Conservation (phyloP, 139 green algal species). For the Coelastrella sp. region DNA sequence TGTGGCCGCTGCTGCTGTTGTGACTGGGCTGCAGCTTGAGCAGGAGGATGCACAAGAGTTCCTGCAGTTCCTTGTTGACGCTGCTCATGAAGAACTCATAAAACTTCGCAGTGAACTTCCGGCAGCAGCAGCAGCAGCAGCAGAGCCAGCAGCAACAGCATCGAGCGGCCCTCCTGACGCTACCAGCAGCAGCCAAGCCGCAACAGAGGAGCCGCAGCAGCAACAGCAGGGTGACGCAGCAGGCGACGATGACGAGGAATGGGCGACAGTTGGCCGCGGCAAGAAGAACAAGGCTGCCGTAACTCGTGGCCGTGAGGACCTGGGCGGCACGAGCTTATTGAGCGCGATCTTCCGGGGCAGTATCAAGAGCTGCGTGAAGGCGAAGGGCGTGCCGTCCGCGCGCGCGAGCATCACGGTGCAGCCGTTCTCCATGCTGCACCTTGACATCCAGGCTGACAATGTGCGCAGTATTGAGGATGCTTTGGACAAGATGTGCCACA, state of each 20-base stretch:
- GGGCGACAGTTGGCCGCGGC: slow-evolving; percentile 53
- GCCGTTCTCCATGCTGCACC: slow-evolving; percentile 77
- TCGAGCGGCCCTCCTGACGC: background rate
- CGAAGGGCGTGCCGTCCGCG: slow-evolving; percentile 7
- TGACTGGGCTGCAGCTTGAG: slow-evolving; percentile 52
- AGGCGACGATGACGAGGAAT: slow-evolving; percentile 54
- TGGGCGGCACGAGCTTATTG: slow-evolving; percentile 31
- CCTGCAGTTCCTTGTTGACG: slow-evolving; percentile 79
- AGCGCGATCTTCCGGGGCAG: slow-evolving; percentile 47
- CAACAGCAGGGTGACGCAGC: background rate
- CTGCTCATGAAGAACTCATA: slow-evolving; percentile 78
- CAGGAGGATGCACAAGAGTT: slow-evolving; percentile 92
- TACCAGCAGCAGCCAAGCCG: slow-evolving; percentile 24
- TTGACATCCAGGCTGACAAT: slow-evolving; percentile 61
- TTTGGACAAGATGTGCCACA: slow-evolving; percentile 46
- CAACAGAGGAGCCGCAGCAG: background rate
- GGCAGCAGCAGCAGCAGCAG: background rate
- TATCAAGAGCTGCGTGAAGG: slow-evolving; percentile 41
- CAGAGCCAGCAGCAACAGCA: background rate
- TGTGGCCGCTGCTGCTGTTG: background rate
- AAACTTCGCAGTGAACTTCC: slow-evolving; percentile 34
- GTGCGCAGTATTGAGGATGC: slow-evolving; percentile 68
- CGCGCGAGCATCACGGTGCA: slow-evolving; percentile 69
- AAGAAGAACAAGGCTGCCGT: slow-evolving; percentile 61
- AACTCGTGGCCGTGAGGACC: slow-evolving; percentile 47